Evolutionary conservation across 768 basidiomycete species (phyloP).

Genomic region (Tulasnella sp.): DNA sequence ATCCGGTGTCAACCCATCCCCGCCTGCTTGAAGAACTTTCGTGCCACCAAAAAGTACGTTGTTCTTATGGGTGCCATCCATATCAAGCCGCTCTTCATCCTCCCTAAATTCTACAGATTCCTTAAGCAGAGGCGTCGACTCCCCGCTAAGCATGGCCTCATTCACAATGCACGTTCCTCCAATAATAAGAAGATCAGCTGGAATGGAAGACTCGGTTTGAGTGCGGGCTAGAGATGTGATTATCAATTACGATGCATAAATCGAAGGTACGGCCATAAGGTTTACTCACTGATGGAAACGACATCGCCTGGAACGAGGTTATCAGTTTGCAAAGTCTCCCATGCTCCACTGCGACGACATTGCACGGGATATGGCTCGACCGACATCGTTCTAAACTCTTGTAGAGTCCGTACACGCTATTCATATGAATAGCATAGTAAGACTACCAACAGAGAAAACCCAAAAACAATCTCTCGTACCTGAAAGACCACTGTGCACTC

Average conservation of each 20-base stretch:
- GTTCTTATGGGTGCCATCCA: conserved; percentile 79
- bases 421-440: conserved; percentile 11
- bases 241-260: background rate
- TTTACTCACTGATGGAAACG: conserved; percentile 59
- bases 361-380: conserved; percentile 82
- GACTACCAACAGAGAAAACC: conserved; percentile 9
- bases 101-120: conserved; percentile 87
- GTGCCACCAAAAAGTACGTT: conserved; percentile 89
- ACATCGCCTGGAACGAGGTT: conserved; percentile 87
- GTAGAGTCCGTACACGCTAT: conserved; percentile 90
- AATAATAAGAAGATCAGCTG: conserved; percentile 87
- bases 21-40: conserved; percentile 80
- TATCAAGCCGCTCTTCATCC: conserved; percentile 60
- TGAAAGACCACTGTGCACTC: conserved; percentile 99
- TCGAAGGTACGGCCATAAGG: too few relatives aligned
- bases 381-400: conserved; percentile 95
- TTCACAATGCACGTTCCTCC: conserved; percentile 94
- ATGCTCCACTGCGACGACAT: conserved; percentile 67
- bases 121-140: conserved; percentile 93
- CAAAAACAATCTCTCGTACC: conserved; percentile 54
- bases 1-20: conserved; percentile 66
- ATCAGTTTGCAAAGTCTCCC: conserved; percentile 74
- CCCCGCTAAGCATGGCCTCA: conserved; percentile 98
- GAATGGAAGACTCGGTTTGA: conserved; percentile 71
- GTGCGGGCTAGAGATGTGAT: conserved; percentile 28